Evolutionary conservation across 768 basidiomycete genomes (phyloP).

Genomic region (Mycena belliarum): DNA sequence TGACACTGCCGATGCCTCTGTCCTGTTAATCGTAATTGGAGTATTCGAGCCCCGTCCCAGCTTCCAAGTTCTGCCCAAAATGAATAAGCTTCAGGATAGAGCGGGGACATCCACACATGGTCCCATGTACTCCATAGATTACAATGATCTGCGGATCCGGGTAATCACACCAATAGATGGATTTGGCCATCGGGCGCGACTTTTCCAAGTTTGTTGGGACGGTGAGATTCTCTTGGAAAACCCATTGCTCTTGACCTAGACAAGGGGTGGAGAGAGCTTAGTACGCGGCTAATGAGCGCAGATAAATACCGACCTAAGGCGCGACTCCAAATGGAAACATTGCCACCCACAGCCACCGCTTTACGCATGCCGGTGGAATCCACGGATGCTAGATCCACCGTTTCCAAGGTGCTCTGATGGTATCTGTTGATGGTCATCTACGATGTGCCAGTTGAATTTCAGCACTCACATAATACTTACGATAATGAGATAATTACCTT

Average conservation of each 20-base stretch:
- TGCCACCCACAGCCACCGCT: neutral
- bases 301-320: neutral
- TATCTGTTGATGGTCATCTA: neutral
- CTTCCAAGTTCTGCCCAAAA: neutral
- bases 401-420: neutral
- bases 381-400: neutral
- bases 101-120: neutral
- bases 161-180: neutral
- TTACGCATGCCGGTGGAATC: neutral
- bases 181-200: neutral
- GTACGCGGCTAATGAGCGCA: neutral
- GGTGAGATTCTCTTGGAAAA: neutral
- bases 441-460: neutral
- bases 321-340: neutral
- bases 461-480: neutral
- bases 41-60: neutral
- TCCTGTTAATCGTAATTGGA: neutral
- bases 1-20: neutral
- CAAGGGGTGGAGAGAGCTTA: neutral
- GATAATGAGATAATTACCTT: neutral
- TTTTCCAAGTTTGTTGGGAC: neutral
- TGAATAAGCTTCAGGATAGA: neutral
- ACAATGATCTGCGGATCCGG: neutral
- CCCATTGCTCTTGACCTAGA: neutral
- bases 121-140: neutral